A percentile compares a stretch with the other conserved stretches of the same genome.
Evolutionary conservation across 192 early-diverging fungal species (phyloP).

Genomic region (Backusella mclennaniae): DNA sequence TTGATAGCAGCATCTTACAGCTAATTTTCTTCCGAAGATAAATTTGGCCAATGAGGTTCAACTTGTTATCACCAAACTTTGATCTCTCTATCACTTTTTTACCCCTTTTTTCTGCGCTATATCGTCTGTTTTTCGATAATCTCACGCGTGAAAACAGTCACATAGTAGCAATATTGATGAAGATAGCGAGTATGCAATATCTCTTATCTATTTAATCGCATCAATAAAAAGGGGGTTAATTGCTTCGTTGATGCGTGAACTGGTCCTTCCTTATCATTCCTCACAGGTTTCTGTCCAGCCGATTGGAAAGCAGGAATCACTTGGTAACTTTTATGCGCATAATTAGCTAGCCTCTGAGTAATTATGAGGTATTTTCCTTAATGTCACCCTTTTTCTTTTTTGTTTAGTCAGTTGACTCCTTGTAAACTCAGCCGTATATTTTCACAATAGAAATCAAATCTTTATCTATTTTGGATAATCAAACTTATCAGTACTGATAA

Average conservation of each 20-base stretch:
- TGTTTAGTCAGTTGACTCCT: background rate
- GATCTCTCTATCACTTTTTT: conserved; percentile 5
- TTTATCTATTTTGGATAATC: conserved; percentile 7
- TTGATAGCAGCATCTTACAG: conserved; percentile 6
- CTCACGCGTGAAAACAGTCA: background rate
- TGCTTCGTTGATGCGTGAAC: background rate
- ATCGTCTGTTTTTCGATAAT: background rate
- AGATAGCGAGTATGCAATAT: background rate
- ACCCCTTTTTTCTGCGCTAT: background rate
- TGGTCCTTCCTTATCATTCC: background rate
- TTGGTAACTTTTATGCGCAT: conserved; percentile 1
- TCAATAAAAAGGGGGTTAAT: background rate
- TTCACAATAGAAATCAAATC: background rate
- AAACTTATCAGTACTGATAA: conserved; percentile 5
- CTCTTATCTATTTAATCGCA: background rate
- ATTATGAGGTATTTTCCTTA: background rate
- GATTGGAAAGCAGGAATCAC: background rate
- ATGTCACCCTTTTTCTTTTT: background rate
- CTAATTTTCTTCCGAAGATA: background rate
- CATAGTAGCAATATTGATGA: background rate
- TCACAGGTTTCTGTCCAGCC: background rate
- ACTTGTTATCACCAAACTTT: background rate
- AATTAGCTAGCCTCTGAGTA: conserved; percentile 3
- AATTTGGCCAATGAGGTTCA: background rate
- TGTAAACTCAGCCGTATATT: background rate